Base-by-base conservation (phyloP, 192 early-diverging fungal genomes). In the Linnemannia hyalina region DNA sequence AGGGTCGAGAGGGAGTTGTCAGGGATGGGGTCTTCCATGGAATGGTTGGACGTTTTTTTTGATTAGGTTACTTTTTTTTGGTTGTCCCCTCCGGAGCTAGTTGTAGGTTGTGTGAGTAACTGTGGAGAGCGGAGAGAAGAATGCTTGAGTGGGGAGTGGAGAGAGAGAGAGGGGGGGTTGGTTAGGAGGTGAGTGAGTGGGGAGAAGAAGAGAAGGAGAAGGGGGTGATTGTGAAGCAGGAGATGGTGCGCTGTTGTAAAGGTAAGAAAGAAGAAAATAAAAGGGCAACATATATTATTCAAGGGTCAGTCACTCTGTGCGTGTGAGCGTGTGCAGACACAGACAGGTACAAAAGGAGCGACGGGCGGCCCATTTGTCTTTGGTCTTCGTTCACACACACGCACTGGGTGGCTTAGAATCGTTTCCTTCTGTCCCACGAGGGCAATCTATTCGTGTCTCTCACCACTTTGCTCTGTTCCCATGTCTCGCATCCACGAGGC, bases 1-100 rank as follows among this genome's bases (percentile, higher is more conserved):
- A 41, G 23, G 22, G 42, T 3, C n/a, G 71, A 73, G 42, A 46
- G 42, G 26, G 40, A 73, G 40, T 26, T 35, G 42, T 35, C 32
- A 41, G 40, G 71, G 42, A 41, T 13, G n/a, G 40, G 36, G 42
- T 41, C 38, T 44, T 73, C 68, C 68, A 70, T 70, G 68, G 68
- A 70, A 70, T 16, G 68, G 40, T 32, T 70, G 16, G 68, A 68
- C 13, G 44, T 40, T 40, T 63, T 26, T 68, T n/a, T 32, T 68
- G n/a, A 68, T 68, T 68, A 68, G 15, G 20, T 3, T 68, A 68
- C 7, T 68, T 40, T 40, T 32, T 68, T 40, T 32, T 68, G 32
- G 11, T 32, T 68, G 65, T 26, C n/a, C 32, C 16, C 18, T 52
- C 49, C 49, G 49, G 49, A 52, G 49, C 1, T 16, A 52, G 22